Evolutionary conservation across 169 alveolate species (phyloP).

Genomic region (Eimeria praecox): DNA sequence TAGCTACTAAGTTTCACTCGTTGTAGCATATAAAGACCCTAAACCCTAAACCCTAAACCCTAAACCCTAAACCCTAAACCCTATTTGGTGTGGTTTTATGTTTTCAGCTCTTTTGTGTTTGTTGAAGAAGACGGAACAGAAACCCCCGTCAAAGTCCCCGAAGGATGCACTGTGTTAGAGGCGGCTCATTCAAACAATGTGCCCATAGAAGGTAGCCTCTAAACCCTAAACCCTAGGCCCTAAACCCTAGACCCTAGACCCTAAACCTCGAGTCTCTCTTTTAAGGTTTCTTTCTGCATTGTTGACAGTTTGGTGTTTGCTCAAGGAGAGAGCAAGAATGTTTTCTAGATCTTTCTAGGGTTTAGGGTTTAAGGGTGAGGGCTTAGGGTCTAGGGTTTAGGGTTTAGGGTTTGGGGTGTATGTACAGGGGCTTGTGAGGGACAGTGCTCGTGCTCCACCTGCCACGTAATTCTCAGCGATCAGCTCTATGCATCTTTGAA

Average conservation of each 20-base stretch:
- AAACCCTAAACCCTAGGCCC: not conserved
- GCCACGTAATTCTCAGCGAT: no score
- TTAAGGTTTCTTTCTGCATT: not conserved
- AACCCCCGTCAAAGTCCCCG: slow-evolving; percentile 55
- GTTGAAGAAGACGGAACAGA: slow-evolving; percentile 38
- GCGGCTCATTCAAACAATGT: slow-evolving; percentile 90
- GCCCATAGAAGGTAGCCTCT: slow-evolving; percentile 91
- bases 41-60: slow-evolving; percentile 28
- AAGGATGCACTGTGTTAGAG: slow-evolving; percentile 86
- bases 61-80: slow-evolving; percentile 17
- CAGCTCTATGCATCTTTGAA: not conserved
- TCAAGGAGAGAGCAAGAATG: not conserved
- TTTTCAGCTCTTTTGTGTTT: slow-evolving; percentile 51
- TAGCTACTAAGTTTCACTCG: not conserved
- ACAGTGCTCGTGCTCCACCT: no score
- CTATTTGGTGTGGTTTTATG: slow-evolving; percentile 27
- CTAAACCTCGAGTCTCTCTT: not conserved
- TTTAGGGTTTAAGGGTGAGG: no score
- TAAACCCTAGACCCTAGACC: slow-evolving; percentile 5
- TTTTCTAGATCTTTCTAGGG: no score
- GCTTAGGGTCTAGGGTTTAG: slow-evolving; percentile 8
- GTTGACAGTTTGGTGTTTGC: not conserved
- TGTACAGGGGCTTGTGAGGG: slow-evolving; percentile 63
- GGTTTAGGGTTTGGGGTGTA: slow-evolving; percentile 23
- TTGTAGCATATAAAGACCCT: no score